Percentiles rank a stretch among this genome's conserved stretches.
Conservation (phyloP, 2,329 filamentous ascomycete genomes). For the Diaporthe caulivora region DNA sequence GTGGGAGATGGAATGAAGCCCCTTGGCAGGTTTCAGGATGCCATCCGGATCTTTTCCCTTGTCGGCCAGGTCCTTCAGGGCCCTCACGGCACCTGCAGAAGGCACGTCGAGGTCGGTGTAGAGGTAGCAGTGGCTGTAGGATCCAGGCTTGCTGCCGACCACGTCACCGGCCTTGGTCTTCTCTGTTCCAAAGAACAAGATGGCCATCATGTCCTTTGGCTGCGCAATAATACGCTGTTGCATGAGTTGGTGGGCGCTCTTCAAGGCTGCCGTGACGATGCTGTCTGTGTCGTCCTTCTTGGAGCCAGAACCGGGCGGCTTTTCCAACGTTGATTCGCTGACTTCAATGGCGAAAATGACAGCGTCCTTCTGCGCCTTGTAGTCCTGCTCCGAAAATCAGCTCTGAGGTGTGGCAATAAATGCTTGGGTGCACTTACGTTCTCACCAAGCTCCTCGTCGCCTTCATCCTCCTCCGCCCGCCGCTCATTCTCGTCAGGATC, state of each 20-base stretch:
- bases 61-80: conserved; percentile 80
- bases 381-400: conserved; percentile 68
- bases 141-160: conserved; percentile 66
- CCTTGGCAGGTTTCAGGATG: conserved; percentile 76
- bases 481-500: conserved; percentile 61
- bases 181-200: conserved; percentile 91
- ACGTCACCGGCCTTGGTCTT: conserved; percentile 83
- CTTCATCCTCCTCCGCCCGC: conserved; percentile 74
- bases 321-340: conserved; percentile 85
- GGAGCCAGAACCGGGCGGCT: conserved; percentile 69
- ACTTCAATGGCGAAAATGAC: conserved; percentile 96
- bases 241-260: conserved; percentile 95
- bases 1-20: conserved; percentile 84
- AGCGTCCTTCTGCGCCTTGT: conserved; percentile 95
- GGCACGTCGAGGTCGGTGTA: conserved; percentile 90
- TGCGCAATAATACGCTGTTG: conserved; percentile 98
- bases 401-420: neutral
- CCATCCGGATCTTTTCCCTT: conserved; percentile 79
- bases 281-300: conserved; percentile 78
- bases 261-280: conserved; percentile 84
- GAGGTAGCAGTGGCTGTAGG: conserved; percentile 93
- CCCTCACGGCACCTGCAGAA: conserved; percentile 86
- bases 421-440: conserved; percentile 39
- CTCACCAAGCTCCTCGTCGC: conserved; percentile 68
- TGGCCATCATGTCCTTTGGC: conserved; percentile 96